A percentile compares a stretch with the other conserved stretches of the same genome.
Conservation (phyloP, 2,329 filamentous ascomycete species). For the Pestalotiopsis sp. region DNA sequence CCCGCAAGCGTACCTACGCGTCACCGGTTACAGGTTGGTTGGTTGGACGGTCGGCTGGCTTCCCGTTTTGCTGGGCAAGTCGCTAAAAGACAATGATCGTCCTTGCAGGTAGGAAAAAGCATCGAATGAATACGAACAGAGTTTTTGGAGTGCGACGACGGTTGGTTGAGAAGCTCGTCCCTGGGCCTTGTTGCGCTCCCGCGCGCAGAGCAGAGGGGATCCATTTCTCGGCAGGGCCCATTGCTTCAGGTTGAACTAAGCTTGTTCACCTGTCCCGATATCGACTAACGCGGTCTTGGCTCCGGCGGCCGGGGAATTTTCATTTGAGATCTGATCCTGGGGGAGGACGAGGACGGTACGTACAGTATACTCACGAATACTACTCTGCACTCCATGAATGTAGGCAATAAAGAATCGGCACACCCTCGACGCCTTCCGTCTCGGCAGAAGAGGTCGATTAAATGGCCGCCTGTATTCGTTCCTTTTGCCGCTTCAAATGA, state of each 20-base stretch:
- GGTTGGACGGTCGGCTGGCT: not conserved
- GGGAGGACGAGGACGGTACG: not conserved
- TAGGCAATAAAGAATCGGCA: not conserved
- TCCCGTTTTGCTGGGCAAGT: not conserved
- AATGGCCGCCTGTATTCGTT: not conserved
- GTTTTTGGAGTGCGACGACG: not conserved
- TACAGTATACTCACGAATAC: not conserved
- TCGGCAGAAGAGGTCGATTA: not conserved
- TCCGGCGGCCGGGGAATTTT: not conserved
- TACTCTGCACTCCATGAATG: not conserved
- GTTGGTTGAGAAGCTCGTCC: not conserved
- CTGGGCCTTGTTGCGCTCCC: not conserved
- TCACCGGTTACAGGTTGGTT: not conserved
- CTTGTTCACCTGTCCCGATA: not conserved
- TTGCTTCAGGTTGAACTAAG: slow-evolving; percentile 9
- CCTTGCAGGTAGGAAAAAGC: slow-evolving; percentile 1
- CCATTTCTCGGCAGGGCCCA: slow-evolving; percentile 6
- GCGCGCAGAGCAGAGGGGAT: not conserved
- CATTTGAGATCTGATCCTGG: not conserved
- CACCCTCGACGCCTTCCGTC: not conserved
- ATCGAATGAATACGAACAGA: slow-evolving; percentile 3
- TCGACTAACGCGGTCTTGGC: not conserved
- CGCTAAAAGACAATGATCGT: not conserved
- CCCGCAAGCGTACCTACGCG: not conserved
- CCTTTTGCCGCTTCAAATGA: not conserved